Base-by-base conservation (phyloP, 2,329 filamentous ascomycete genomes). In the Fusarium udum region DNA sequence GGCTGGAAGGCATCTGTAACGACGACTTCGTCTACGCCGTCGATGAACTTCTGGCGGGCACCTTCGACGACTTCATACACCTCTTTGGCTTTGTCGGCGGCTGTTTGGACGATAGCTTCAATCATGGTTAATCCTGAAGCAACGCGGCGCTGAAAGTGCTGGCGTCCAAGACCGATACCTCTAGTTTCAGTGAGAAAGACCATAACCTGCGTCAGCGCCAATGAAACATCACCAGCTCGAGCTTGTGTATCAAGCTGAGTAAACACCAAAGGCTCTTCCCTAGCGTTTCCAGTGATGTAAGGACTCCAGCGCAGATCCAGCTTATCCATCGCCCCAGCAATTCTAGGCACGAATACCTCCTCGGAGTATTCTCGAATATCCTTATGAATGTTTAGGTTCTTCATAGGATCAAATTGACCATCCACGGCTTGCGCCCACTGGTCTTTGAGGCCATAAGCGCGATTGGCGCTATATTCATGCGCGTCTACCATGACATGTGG, bases 81-180 rank as follows among this genome's bases (percentile, higher is more conserved):
- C 11, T 73, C 48, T 0, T 76, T 62, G 0, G 68, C 72, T 1
- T 77, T 72, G 6, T 80, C 78, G 0, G 75, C 67, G 0, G 78
- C 78, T 3, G 74, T 75, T n/a, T 80, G 76, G 0, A 80, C 51
- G 7, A 80, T 67, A 1, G 76, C 59, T 9, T 75, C 67, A 3
- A 80, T 64, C 75, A 76, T 80, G 2, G 69, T 72, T 13, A 80
- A 42, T 7, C 71, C 73, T 4, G 78, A 74, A 22, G 77, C 77
- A 7, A 80, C 79, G 31, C 80, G 79, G 0, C 78, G 76, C 57
- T 81, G 79, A 7, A 80, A 80, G 42, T 81, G 79, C 56, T 80
- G 80, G n/a, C 76, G 70, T 1, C 78, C 80, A 3, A 81, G 64
- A 59, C 75, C 78, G 3, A 81, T 78, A 2, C 78, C 78, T n/a